A percentile compares a stretch with the other conserved stretches of the same genome.
Conservation (phyloP, 306 rosid genomes). For the Canavalia ensiformis region DNA sequence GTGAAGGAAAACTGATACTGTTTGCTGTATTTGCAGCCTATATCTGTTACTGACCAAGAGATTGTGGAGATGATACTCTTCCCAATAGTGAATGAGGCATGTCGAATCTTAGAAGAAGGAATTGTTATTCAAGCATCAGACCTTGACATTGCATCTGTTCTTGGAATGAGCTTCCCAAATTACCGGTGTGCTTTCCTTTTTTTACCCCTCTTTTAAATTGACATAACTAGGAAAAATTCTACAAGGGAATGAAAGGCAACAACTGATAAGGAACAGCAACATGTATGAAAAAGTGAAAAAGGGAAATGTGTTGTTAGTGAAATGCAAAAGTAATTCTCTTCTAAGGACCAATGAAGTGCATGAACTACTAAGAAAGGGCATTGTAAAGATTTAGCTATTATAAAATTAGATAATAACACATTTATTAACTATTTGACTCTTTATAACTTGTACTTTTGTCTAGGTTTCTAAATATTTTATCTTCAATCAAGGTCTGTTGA, state of each 20-base stretch:
- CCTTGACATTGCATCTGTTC: slow-evolving; percentile 91
- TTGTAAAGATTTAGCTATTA: not conserved
- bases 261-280: not conserved
- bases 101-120: slow-evolving; percentile 89
- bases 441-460: not conserved
- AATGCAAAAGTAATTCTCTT: too few relatives aligned
- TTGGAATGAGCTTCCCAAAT: slow-evolving; percentile 98
- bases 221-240: not conserved
- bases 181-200: slow-evolving; percentile 62
- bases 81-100: slow-evolving; percentile 95
- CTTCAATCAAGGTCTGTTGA: slow-evolving; percentile 8
- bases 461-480: not conserved
- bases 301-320: not conserved
- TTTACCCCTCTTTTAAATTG: not conserved
- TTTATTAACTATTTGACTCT: slow-evolving; percentile 12
- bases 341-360: slow-evolving; percentile 2
- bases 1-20: slow-evolving; percentile 35
- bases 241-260: not conserved
- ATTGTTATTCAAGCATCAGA: slow-evolving; percentile 87
- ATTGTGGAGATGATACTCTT: slow-evolving; percentile 93
- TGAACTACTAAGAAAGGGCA: slow-evolving; percentile 13
- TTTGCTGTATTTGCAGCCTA: slow-evolving; percentile 65
- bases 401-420: not conserved
- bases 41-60: slow-evolving; percentile 84
- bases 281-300: not conserved